Evolutionary conservation across 1,139 yeast species (phyloP).

Genomic region (Zygosaccharomyces pseudobailii): DNA sequence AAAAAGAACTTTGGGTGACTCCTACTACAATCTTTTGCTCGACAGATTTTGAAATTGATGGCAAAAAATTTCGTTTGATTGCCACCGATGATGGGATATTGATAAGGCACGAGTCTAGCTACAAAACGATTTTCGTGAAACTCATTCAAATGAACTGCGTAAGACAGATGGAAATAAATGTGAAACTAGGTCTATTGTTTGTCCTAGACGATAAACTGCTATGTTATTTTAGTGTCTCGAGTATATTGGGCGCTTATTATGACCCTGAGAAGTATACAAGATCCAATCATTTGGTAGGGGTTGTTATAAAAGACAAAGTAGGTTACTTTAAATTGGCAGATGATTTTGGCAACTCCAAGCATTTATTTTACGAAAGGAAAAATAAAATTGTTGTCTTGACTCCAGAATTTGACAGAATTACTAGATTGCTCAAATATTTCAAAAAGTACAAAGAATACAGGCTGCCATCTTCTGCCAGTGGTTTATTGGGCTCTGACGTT

Average conservation of each 20-base stretch:
- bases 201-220: constrained; percentile 57
- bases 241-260: constrained; percentile 36
- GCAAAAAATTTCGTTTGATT: constrained; percentile 26
- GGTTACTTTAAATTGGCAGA: constrained; percentile 56
- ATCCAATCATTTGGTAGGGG: constrained; percentile 32
- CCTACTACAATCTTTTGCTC: constrained; percentile 44
- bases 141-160: constrained; percentile 53
- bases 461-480: constrained; percentile 34
- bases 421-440: constrained; percentile 49
- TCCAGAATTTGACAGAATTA: constrained; percentile 49
- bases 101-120: constrained; percentile 33
- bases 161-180: constrained; percentile 57
- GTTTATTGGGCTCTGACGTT: constrained; percentile 51
- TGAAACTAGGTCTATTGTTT: constrained; percentile 53
- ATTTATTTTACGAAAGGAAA: constrained; percentile 50
- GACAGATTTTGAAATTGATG: constrained; percentile 40
- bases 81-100: constrained; percentile 36
- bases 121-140: constrained; percentile 41
- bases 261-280: constrained; percentile 27
- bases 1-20: constrained; percentile 4
- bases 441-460: constrained; percentile 44
- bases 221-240: constrained; percentile 54
- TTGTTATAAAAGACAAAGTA: constrained; percentile 38
- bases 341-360: constrained; percentile 55
- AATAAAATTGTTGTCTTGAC: constrained; percentile 34